These are phyloP conservation scores for Boletus rubescentipes DNA, from an alignment of 768 basidiomycete species.

Conservation along the genomic window DNA sequence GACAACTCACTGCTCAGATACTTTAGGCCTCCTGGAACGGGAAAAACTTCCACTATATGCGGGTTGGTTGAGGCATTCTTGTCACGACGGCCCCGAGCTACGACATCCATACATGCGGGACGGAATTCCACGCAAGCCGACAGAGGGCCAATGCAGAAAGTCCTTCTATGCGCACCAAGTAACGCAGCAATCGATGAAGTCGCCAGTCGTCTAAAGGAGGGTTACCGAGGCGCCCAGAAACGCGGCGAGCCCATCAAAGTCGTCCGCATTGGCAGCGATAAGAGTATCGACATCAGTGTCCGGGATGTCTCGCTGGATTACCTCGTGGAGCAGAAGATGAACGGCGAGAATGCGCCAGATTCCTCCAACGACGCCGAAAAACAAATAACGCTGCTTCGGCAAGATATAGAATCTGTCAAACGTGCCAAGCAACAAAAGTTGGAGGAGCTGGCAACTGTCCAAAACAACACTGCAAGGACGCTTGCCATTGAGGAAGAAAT, in stretches of 20 bases:
- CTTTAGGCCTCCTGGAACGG: conserved; percentile 87
- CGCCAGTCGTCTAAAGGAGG: conserved; percentile 79
- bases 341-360: conserved; percentile 39
- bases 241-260: conserved; percentile 64
- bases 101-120: conserved; percentile 52
- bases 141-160: conserved; percentile 55
- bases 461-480: conserved; percentile 55
- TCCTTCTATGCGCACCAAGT: conserved; percentile 94
- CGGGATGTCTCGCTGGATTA: conserved; percentile 86
- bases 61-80: conserved; percentile 87
- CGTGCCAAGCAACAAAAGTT: conserved; percentile 55
- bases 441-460: conserved; percentile 54
- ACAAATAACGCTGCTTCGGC: conserved; percentile 57
- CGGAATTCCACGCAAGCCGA: conserved; percentile 39
- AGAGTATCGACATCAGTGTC: conserved; percentile 72
- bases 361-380: conserved; percentile 52
- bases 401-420: conserved; percentile 72
- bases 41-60: conserved; percentile 97
- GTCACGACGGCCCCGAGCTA: conserved; percentile 50
- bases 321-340: conserved; percentile 76
- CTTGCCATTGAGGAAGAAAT: conserved; percentile 71
- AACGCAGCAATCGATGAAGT: conserved; percentile 99
- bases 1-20: not conserved
- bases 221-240: conserved; percentile 60
- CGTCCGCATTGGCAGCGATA: conserved; percentile 84